phyloP scores from a whole-genome alignment of 768 basidiomycete genomes.

The Suillus subluteus region DNA sequence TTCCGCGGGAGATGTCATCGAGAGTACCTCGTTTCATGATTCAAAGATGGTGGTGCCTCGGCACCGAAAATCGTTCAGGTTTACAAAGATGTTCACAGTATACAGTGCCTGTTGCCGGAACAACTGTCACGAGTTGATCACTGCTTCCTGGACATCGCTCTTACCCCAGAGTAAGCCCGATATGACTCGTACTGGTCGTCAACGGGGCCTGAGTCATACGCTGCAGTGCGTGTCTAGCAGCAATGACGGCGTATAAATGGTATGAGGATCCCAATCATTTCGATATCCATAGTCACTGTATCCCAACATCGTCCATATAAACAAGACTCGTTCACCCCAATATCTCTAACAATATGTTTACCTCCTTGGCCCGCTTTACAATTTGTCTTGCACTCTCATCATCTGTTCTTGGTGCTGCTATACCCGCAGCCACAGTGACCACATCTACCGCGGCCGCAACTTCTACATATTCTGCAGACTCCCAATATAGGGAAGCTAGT shows the following conservation, averaged over 20 bases:
- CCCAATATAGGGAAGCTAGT: neutral
- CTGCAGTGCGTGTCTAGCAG: neutral
- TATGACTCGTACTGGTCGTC: neutral
- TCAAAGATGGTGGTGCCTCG: neutral
- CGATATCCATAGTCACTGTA: neutral
- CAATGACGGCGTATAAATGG: slow-evolving; percentile 1
- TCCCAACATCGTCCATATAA: neutral
- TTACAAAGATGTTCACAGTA: neutral
- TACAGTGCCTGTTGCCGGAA: neutral
- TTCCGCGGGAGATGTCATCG: neutral
- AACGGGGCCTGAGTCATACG: neutral
- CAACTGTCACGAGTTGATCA: neutral
- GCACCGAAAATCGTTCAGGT: neutral
- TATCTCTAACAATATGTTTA: neutral
- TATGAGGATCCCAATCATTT: neutral
- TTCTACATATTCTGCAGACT: neutral
- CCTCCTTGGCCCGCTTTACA: neutral
- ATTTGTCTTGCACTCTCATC: neutral
- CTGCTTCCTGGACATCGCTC: neutral
- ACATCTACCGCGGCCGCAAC: neutral
- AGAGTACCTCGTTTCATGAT: too few relatives aligned
- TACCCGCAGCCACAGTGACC: neutral
- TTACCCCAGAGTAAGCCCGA: neutral
- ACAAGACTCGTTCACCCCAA: too few relatives aligned
- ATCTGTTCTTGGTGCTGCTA: neutral